Evolutionary conservation across 2,329 filamentous ascomycete genomes (phyloP), one percentile per base, ranked within the genome.

Genomic region (Emericellopsis cladophorae): DNA sequence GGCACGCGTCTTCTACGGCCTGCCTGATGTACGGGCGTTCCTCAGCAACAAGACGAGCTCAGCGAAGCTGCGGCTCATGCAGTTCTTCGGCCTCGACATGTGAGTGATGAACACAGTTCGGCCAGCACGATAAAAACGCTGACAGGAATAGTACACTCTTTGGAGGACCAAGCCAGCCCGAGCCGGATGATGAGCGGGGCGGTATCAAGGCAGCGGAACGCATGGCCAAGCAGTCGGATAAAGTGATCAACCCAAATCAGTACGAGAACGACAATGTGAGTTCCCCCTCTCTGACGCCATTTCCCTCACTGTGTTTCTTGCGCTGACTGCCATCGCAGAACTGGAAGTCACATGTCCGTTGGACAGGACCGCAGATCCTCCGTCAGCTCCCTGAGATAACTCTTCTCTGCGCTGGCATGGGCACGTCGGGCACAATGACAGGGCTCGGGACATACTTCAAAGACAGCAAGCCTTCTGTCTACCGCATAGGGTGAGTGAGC

Each of bases 301-400:
- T n/a, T n/a, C n/a, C n/a, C n/a, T n/a, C n/a, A n/a, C n/a, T n/a
- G n/a, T n/a, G n/a, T n/a, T n/a, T n/a, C n/a, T n/a, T n/a, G n/a
- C n/a, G n/a, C n/a, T n/a, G n/a, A n/a, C n/a, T n/a, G n/a, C n/a
- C n/a, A n/a, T n/a, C n/a, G n/a, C 14, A 69, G 66, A 72, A 74
- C 43, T 73, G 68, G 67, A 61, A 64, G 49, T 58, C 74, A 2
- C 74, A 79, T 46, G 54, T 72, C 10, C 65, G 64, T 18, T 79
- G 74, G 74, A 79, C 74, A 0, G 74, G 74, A 0, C 70, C 73
- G 0, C 74, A 78, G 45, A 74, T 79, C 14, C 58, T 67, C 37
- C 64, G 58, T 41, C 74, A 79, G 40, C 50, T 77, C 1, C 74
- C 74, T 1, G 62, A 74, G 36, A 74, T 77, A 44, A 70, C 67